These are phyloP conservation scores for Colletotrichum eleusines DNA, from an alignment of 2,329 filamentous ascomycete genomes.

Conservation along the genomic window DNA sequence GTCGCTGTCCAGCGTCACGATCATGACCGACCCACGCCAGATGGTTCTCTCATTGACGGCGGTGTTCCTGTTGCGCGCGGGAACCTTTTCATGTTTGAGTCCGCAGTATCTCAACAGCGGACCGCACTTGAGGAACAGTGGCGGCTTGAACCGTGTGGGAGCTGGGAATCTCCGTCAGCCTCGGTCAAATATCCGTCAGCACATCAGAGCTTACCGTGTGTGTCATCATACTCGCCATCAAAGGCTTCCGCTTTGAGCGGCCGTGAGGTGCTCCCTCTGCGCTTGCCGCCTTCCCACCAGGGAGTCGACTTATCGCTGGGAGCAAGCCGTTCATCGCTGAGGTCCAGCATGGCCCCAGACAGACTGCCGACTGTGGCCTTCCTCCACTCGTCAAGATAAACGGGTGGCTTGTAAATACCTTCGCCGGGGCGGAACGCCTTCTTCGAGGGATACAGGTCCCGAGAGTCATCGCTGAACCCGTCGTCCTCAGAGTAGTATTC, in stretches of 20 bases:
- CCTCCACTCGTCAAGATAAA: slow-evolving; percentile 79
- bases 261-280: slow-evolving; percentile 61
- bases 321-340: slow-evolving; percentile 56
- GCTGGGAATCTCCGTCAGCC: slow-evolving; percentile 49
- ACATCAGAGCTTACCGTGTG: slow-evolving; percentile 60
- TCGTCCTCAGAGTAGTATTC: slow-evolving; percentile 45
- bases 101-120: slow-evolving; percentile 92
- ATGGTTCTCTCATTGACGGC: slow-evolving; percentile 73
- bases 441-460: slow-evolving; percentile 19
- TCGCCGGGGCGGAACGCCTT: slow-evolving; percentile 59
- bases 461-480: slow-evolving; percentile 45
- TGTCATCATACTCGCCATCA: slow-evolving; percentile 76
- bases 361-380: slow-evolving; percentile 74
- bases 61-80: slow-evolving; percentile 53
- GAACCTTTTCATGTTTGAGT: slow-evolving; percentile 72
- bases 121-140: slow-evolving; percentile 88
- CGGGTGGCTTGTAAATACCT: slow-evolving; percentile 69
- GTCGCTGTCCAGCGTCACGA: slow-evolving; percentile 86
- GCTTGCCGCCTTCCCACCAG: slow-evolving; percentile 80
- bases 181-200: neutral
- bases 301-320: slow-evolving; percentile 66
- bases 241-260: slow-evolving; percentile 72
- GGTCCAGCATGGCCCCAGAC: slow-evolving; percentile 69
- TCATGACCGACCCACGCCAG: slow-evolving; percentile 96
- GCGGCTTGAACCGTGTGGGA: slow-evolving; percentile 83